Evolutionary conservation across 2,329 filamentous ascomycete genomes (phyloP), one percentile per base, ranked within the genome.

Genomic region (Ascochyta lentis): DNA sequence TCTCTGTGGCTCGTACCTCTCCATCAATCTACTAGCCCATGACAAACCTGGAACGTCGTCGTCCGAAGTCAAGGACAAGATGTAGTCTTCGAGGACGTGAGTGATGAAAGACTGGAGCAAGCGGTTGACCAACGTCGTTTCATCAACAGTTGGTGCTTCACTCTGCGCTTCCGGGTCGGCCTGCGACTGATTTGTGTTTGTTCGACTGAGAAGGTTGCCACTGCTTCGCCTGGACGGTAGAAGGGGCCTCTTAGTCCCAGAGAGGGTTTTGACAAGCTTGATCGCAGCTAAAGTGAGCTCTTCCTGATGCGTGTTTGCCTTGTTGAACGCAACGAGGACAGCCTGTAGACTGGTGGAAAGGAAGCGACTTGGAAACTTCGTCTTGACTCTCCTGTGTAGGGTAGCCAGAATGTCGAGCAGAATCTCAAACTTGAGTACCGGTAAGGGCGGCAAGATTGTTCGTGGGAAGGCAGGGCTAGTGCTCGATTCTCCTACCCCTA

Each of bases 31-130:
- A 59, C 74, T 81, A 6, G 77, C 76, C 80, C 81, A 83, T 2
- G 79, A 77, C 43, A 83, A 68, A 6, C 80, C 81, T 1, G 80
- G 79, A 5, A 80, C 75, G 64, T 81, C 79, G 22, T 79, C 78
- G 6, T 71, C 67, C 4, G 76, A 72, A 4, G 70, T 68, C 16
- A 83, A 61, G 6, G 77, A 77, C n/a, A 84, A 86, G 58, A 91
- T 82, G 63, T 91, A 94, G 41, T 88, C 84, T 70, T 93, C 90
- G 10, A 93, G 76, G 16, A 93, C 78, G 69, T 90, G 89, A 0
- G 89, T 91, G n/a, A 91, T 81, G 72, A 95, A 93, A 1, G 88
- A 87, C 68, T 91, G 88, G 23, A 94, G 76, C 15, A 94, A 78
- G 54, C 83, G 85, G 33, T 80, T 80, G 66, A 89, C 85, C 58